A percentile compares a stretch with the other conserved stretches of the same genome.
These are phyloP conservation scores for Eucalyptus viminalis DNA, from an alignment of 345 rosid species.

Conservation along the genomic window DNA sequence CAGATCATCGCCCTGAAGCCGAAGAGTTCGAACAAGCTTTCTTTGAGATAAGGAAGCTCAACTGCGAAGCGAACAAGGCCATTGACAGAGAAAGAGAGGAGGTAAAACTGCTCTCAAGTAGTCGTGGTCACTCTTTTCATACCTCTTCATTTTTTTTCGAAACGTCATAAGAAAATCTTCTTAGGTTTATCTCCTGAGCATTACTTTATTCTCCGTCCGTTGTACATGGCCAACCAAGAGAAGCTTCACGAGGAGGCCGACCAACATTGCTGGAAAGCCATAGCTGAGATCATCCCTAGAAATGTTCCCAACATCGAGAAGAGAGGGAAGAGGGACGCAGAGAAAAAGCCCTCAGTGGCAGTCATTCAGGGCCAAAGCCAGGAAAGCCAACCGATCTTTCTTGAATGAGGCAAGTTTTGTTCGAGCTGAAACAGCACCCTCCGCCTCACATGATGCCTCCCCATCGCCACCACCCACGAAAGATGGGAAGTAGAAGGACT, in stretches of 20 bases:
- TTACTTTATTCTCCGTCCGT: conserved; percentile 18
- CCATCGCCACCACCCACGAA: conserved; percentile 37
- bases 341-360: conserved; percentile 54
- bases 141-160: background rate
- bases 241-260: conserved; percentile 93
- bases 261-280: conserved; percentile 86
- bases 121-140: background rate
- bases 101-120: conserved; percentile 8
- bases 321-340: conserved; percentile 70
- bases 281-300: conserved; percentile 79
- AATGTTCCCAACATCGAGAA: conserved; percentile 87
- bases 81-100: conserved; percentile 82
- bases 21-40: conserved; percentile 65
- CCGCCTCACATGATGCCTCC: conserved; percentile 87
- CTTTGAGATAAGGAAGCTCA: conserved; percentile 60
- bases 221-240: conserved; percentile 73
- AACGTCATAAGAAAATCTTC: background rate
- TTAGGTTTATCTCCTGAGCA: background rate
- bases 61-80: conserved; percentile 45
- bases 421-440: conserved; percentile 70
- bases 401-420: conserved; percentile 76
- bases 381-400: conserved; percentile 83
- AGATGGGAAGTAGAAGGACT: conserved; percentile 10
- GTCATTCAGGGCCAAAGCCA: conserved; percentile 87
- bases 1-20: conserved; percentile 72